Percentiles rank a stretch among this genome's conserved stretches.
phyloP scores from a whole-genome alignment of 2,329 filamentous ascomycete genomes.

The Leptosphaerulina australis region DNA sequence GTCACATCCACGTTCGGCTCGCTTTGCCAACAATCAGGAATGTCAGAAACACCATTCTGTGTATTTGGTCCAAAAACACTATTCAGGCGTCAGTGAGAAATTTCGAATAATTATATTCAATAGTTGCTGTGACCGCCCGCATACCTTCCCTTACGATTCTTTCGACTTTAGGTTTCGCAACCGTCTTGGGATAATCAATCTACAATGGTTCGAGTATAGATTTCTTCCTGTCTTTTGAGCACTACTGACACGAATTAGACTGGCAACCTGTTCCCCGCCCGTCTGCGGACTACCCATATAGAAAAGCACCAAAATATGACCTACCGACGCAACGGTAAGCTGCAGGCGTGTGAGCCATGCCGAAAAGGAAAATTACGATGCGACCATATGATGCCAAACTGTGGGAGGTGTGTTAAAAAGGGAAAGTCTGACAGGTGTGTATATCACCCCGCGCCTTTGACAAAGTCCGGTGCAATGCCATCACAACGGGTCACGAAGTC shows the following conservation, averaged over 20 bases:
- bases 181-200: background rate
- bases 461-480: conserved; percentile 26
- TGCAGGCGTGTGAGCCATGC: conserved; percentile 48
- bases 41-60: too few relatives aligned
- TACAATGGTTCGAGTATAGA: conserved; percentile 15
- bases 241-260: conserved; percentile 23
- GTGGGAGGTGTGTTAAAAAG: conserved; percentile 40
- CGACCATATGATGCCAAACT: conserved; percentile 46
- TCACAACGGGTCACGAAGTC: conserved; percentile 22
- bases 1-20: too few relatives aligned
- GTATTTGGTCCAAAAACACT: too few relatives aligned
- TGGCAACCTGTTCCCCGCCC: conserved; percentile 38
- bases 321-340: conserved; percentile 47
- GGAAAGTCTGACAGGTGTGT: conserved; percentile 40
- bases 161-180: background rate
- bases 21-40: too few relatives aligned
- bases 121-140: background rate
- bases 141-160: background rate
- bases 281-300: conserved; percentile 35
- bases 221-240: background rate
- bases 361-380: conserved; percentile 45
- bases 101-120: too few relatives aligned
- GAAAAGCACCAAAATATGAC: conserved; percentile 35
- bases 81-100: too few relatives aligned
- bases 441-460: conserved; percentile 47